A percentile compares a stretch with the other conserved stretches of the same genome.
These are phyloP conservation scores for Amaranthus hypochondriacus DNA, from an alignment of 148 eudicot genomes.

Conservation along the genomic window DNA sequence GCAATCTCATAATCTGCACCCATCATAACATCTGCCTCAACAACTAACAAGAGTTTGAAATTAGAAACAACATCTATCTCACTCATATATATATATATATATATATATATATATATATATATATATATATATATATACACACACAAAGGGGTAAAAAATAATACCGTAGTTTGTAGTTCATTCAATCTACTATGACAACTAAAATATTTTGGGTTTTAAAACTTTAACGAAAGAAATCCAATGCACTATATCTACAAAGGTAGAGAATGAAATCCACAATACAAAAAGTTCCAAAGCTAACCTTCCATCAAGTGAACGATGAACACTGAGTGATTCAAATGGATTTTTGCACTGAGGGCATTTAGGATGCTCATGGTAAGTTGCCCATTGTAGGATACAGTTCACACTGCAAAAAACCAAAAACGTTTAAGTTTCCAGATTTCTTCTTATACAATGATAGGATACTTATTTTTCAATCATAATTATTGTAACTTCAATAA, in stretches of 20 bases:
- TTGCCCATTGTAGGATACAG: slow-evolving; percentile 89
- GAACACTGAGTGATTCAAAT: slow-evolving; percentile 66
- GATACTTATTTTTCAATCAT: neutral
- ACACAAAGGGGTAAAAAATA: too few species aligned
- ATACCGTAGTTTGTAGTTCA: too few species aligned
- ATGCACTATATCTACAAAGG: neutral
- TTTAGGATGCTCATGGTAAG: slow-evolving; percentile 69
- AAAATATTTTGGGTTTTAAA: too few species aligned
- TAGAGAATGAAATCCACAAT: neutral
- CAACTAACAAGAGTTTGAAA: too few species aligned
- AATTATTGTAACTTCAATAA: neutral
- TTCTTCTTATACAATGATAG: neutral
- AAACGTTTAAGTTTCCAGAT: neutral
- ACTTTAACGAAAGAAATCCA: neutral
- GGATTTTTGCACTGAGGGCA: slow-evolving; percentile 95
- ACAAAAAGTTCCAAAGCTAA: slow-evolving; percentile 15
- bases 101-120: too few species aligned
- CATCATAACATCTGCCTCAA: too few species aligned
- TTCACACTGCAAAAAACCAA: slow-evolving; percentile 47
- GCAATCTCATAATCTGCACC: too few species aligned
- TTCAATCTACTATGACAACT: too few species aligned
- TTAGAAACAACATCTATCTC: too few species aligned
- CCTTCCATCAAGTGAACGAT: slow-evolving; percentile 91
- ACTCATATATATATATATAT: too few species aligned
- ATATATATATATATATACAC: too few species aligned